Base-by-base conservation (phyloP, 2,329 filamentous ascomycete genomes). In the Harringtonia lauricola region DNA sequence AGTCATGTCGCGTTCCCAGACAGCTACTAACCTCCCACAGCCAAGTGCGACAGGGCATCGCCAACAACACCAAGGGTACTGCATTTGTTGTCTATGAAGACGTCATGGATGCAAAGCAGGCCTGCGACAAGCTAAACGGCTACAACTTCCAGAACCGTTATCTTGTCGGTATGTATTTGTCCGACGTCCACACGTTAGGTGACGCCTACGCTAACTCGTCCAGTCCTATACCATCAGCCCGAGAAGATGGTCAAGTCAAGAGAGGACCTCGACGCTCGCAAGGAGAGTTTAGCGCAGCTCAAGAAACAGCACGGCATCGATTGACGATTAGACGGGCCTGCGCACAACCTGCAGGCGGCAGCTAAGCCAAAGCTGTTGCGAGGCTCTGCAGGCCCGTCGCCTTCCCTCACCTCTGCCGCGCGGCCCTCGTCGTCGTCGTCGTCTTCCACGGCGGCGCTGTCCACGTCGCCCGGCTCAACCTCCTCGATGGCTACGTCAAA, bases 91-190 rank as follows among this genome's bases (percentile, higher is more conserved):
- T 98, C 67, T 98, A 95, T 74, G 92, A 96, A 68, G 92, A 98
- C 76, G 90, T 96, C 55, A 85, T 92, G 77, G 92, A 98, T 74
- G 89, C 92, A 55, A 98, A 98, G 72, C 83, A 88, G 68, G 92
- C 92, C 61, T 96, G 92, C 75, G 92, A 98, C 74, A 95, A 96
- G 73, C 76, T 98, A 65, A 98, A 98, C 74, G 92, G 92, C 63
- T 98, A 94, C 81, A 98, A 98, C 73, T 98, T 98, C 67, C 92
- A 98, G 73, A 95, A 90, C 70, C 85, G 92, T 64, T 98, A 98
- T 68, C 86, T 98, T 57, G 92, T 98, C 60, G 88, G 87, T 94
- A 78, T 49, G 86, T 79, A 40, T 29, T 36, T 39, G 37, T 38
- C 35, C 39, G 39, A 38, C 18, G 5, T 17, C 33, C n/a, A 4